These are phyloP conservation scores for Gnetum montanum DNA, from an alignment of 75 land plant genomes.

Conservation along the genomic window DNA sequence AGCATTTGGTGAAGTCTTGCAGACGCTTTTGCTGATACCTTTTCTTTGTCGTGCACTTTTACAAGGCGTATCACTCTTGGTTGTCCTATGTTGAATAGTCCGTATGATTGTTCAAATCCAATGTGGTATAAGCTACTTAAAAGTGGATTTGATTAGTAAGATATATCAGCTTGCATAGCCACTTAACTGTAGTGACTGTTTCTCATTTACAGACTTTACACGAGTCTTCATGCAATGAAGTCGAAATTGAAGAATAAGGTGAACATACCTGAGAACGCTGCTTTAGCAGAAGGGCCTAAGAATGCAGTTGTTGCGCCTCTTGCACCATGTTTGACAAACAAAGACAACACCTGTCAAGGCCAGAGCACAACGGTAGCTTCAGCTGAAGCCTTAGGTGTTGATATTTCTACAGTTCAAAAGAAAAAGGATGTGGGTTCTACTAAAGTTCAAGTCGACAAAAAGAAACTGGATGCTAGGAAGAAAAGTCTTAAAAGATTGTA, in stretches of 20 bases:
- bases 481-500: conserved; percentile 82
- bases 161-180: no score
- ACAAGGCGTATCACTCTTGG: no score
- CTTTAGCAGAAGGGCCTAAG: conserved; percentile 48
- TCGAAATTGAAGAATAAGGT: conserved; percentile 66
- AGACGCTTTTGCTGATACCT: no score
- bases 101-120: no score
- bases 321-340: conserved; percentile 16
- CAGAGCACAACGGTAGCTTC: conserved; percentile 11
- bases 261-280: conserved; percentile 73
- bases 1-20: no score
- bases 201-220: conserved; percentile 53
- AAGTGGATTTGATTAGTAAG: no score
- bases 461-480: conserved; percentile 92
- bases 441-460: conserved; percentile 58
- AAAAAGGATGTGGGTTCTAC: conserved; percentile 37
- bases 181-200: no score
- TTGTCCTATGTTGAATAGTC: no score
- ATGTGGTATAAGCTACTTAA: no score
- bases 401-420: conserved; percentile 22
- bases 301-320: conserved; percentile 20
- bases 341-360: conserved; percentile 27
- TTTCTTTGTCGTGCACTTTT: no score
- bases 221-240: conserved; percentile 85
- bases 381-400: conserved; percentile 22